Conservation (phyloP, 768 basidiomycete species). For the Hericium erinaceus region DNA sequence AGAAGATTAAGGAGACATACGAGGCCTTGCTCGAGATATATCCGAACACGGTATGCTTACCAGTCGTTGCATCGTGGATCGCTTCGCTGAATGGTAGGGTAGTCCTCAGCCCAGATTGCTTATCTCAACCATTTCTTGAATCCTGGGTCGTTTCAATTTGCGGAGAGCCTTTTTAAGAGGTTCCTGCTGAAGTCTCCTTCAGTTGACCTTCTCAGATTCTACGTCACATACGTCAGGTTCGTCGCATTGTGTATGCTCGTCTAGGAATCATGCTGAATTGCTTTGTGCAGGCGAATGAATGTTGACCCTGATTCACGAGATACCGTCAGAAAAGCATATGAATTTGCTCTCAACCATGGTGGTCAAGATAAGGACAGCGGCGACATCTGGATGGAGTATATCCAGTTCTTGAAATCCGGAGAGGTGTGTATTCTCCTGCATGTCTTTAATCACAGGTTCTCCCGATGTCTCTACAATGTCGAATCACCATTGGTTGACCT, state of each 20-base stretch:
- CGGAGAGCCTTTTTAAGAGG: slow-evolving; percentile 82
- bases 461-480: slow-evolving; percentile 11
- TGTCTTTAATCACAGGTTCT: slow-evolving; percentile 1
- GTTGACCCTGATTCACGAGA: slow-evolving; percentile 61
- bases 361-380: slow-evolving; percentile 90
- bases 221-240: slow-evolving; percentile 82
- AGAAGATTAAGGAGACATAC: slow-evolving; percentile 73
- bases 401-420: slow-evolving; percentile 75
- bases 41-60: slow-evolving; percentile 79
- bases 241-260: slow-evolving; percentile 1
- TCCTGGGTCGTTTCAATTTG: slow-evolving; percentile 58
- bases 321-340: slow-evolving; percentile 79
- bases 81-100: slow-evolving; percentile 13
- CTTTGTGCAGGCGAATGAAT: slow-evolving; percentile 51
- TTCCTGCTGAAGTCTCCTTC: slow-evolving; percentile 80
- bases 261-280: slow-evolving; percentile 6
- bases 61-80: slow-evolving; percentile 17
- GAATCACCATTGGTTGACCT: slow-evolving; percentile 10
- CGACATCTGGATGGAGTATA: slow-evolving; percentile 91
- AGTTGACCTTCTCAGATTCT: slow-evolving; percentile 89
- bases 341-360: slow-evolving; percentile 83
- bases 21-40: slow-evolving; percentile 76
- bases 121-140: slow-evolving; percentile 74
- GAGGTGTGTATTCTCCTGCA: slow-evolving; percentile 42
- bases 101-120: slow-evolving; percentile 79